Base-by-base conservation (phyloP, 1,284 basidiomycete genomes). In the Boletus hoseneyae region DNA sequence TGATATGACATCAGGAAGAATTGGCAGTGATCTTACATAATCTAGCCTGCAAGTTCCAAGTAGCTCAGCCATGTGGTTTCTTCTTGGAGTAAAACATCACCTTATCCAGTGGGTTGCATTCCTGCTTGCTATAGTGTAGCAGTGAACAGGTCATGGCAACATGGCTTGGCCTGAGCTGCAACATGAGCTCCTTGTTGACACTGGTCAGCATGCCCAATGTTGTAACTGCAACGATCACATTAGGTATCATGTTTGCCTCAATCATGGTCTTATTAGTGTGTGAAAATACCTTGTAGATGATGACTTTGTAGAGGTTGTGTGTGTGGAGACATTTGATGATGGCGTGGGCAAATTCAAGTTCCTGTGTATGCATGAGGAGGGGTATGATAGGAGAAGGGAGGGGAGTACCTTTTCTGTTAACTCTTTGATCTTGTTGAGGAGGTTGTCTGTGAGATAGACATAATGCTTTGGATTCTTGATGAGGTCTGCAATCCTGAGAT, bases 61-160 rank as follows among this genome's bases (percentile, higher is more conserved):
- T n/a, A n/a, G n/a, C n/a, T n/a, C n/a, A n/a, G n/a, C 87, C 57
- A 52, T 82, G 64, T 0, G 78, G 78, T 25, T 77, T 71, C n/a
- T 72, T 69, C 65, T 90, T 90, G 0, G 83, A 82, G 60, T 89
- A 91, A 60, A 90, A 91, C 58, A 74, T 78, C 48, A 89, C 78
- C 25, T 68, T 73, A 37, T 84, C 75, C 23, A 91, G 61, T 1
- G 89, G 88, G 57, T 87, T 88, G 56, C 73, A 67, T 47, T 82
- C 78, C 53, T 77, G 73, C 81, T 85, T 88, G 1, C 89, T 89
- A 57, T 87, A 83, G 60, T 90, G 88, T 72, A 90, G 75, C 13
- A 66, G 60, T 1, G 78, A 69, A 7, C 82, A 68, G 46, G 83
- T 77, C 27, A 90, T 84, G 33, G 85, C 78, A 29, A 91, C 72